Evolutionary conservation across 805 yeast genomes (phyloP), one percentile per base, ranked within the genome.

Genomic region (Sugiyamaella lignohabitans): DNA sequence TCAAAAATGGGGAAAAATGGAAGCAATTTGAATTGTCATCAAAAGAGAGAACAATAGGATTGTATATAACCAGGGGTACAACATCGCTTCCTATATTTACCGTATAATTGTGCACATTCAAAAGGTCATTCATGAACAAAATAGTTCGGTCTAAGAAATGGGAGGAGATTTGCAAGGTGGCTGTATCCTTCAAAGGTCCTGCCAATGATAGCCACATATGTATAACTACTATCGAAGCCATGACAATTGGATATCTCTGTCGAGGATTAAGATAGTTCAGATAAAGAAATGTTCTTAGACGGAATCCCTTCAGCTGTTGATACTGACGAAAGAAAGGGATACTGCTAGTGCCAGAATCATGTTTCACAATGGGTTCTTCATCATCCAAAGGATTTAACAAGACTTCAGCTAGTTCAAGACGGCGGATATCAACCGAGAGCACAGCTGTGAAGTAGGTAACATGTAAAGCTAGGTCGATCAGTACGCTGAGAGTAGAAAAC

Each of bases 401-500:
- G 21, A 80, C 59, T 50, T 80, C 87, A 14, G 74, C 74, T 16
- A 82, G 68, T 53, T 82, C 89, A 22, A 75, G 61, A 45, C 87
- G 70, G 40, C 80, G 73, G 24, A 80, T 65, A 64, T 87, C 95
- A 34, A 86, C 75, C 16, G 82, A 72, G 24, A 85, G 65, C 1
- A 84, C 77, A 0, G 87, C 79, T 1, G 80, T 67, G 49, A 84
- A 75, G 60, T 71, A 85, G 1, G 89, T 76, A 42, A 79, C 58
- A 53, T 81, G 87, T 34, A 86, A 64, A 3, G 74, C 47, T 57
- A 78, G 83, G 52, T 83, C 86, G 35, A 81, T 62, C 1, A 76
- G 23, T n/a, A 84, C 54, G 0, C 81, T 73, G 23, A 74, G 43
- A 1, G 72, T 54, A 1, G 76, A 63, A 55, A 78, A 78, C 8